A percentile compares a stretch with the other conserved stretches of the same genome.
Evolutionary conservation across 768 basidiomycete genomes (phyloP).

Genomic region (Amanita thiersii): DNA sequence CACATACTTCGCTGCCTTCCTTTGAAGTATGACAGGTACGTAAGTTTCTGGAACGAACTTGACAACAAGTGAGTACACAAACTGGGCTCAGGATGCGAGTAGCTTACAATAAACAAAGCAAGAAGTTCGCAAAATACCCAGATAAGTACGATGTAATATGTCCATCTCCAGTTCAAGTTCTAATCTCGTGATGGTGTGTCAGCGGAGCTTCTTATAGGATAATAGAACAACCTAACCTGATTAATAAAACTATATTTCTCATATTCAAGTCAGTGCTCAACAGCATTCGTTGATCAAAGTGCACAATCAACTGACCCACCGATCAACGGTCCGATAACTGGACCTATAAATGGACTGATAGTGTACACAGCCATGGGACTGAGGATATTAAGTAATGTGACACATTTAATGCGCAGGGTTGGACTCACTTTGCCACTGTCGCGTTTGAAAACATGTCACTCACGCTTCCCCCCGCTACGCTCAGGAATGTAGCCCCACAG

Average conservation of each 20-base stretch:
- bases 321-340: constrained; percentile 48
- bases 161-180: constrained; percentile 68
- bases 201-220: not conserved
- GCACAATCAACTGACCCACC: constrained; percentile 36
- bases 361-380: constrained; percentile 51
- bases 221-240: constrained; percentile 29
- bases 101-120: constrained; percentile 42
- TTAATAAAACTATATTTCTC: constrained; percentile 55
- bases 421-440: constrained; percentile 50
- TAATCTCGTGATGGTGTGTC: constrained; percentile 15
- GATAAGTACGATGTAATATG: constrained; percentile 60
- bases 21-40: constrained; percentile 47
- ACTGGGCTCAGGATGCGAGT: not conserved
- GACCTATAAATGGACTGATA: constrained; percentile 43
- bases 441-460: constrained; percentile 49
- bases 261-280: not conserved
- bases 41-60: constrained; percentile 73
- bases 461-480: constrained; percentile 49
- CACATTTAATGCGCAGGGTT: not conserved
- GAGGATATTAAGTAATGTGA: not conserved
- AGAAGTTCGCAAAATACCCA: constrained; percentile 56
- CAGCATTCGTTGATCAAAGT: not conserved
- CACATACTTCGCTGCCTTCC: constrained; percentile 48
- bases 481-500: constrained; percentile 47
- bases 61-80: not conserved